Conservation (phyloP, 345 rosid genomes). For the Mercurialis annua region DNA sequence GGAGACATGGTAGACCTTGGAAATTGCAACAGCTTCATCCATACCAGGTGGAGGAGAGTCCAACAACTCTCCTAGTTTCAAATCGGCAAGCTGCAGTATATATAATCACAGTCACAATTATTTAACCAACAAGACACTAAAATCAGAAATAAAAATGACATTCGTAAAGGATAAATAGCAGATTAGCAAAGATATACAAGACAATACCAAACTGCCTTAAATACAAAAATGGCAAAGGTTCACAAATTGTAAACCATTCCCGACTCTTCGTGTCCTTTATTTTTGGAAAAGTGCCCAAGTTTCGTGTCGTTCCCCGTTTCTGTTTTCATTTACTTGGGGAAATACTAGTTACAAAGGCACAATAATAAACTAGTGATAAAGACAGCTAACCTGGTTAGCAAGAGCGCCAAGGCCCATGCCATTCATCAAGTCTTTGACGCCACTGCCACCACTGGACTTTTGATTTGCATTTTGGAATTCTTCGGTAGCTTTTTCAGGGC, state of each 20-base stretch:
- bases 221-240: background rate
- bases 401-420: conserved; percentile 79
- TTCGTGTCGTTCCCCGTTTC: too few relatives aligned
- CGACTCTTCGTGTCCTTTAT: too few relatives aligned
- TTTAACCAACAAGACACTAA: background rate
- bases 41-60: conserved; percentile 72
- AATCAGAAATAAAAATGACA: background rate
- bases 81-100: conserved; percentile 53
- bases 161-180: background rate
- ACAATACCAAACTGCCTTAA: conserved; percentile 1
- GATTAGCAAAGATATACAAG: background rate
- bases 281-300: too few relatives aligned
- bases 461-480: conserved; percentile 45
- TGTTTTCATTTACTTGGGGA: too few relatives aligned
- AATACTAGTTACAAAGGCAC: background rate
- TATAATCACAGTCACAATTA: background rate
- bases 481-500: conserved; percentile 61
- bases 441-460: conserved; percentile 32
- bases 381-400: conserved; percentile 56
- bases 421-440: conserved; percentile 59
- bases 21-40: conserved; percentile 72
- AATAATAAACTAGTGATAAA: background rate
- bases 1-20: conserved; percentile 47
- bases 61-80: conserved; percentile 67
- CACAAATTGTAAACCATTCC: background rate